These are phyloP conservation scores for Trametes hirsuta DNA, from an alignment of 1,284 basidiomycete genomes.

Conservation along the genomic window DNA sequence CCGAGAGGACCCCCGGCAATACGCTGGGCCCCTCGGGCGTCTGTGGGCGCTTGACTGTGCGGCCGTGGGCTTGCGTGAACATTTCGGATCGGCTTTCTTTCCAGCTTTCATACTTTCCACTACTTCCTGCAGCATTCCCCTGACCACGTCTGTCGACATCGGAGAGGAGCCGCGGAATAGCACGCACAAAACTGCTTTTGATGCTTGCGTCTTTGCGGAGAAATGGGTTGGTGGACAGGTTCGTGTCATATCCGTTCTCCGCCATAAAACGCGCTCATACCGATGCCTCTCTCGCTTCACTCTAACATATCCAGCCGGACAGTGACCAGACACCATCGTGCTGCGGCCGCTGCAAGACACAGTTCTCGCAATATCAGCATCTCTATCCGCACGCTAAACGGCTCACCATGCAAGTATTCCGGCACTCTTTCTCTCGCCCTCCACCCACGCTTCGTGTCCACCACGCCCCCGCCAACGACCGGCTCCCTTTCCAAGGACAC, in stretches of 20 bases:
- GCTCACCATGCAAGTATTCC: conserved; percentile 11
- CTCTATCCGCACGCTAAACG: conserved; percentile 1
- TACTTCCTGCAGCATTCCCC: background rate
- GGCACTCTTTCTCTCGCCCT: conserved; percentile 2
- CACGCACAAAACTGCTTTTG: conserved; percentile 13
- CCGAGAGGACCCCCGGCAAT: too few relatives aligned
- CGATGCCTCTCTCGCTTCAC: background rate
- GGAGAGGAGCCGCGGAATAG: background rate
- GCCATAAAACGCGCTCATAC: background rate
- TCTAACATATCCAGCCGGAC: conserved; percentile 16
- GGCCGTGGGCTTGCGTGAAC: conserved; percentile 17
- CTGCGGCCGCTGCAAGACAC: conserved; percentile 8
- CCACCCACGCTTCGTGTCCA: conserved; percentile 24
- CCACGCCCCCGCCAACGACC: conserved; percentile 32
- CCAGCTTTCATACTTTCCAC: conserved; percentile 10
- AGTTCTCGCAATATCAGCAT: conserved; percentile 15
- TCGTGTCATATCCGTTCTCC: conserved; percentile 6
- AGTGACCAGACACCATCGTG: conserved; percentile 22
- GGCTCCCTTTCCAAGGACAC: conserved; percentile 26
- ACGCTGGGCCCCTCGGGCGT: background rate
- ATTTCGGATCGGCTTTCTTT: conserved; percentile 7
- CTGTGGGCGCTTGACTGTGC: conserved; percentile 8
- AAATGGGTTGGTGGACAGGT: conserved; percentile 40
- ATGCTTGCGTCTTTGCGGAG: conserved; percentile 39
- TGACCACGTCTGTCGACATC: background rate